These are phyloP conservation scores for Alternaria brassicae DNA, from an alignment of 2,329 filamentous ascomycete species.

Conservation along the genomic window DNA sequence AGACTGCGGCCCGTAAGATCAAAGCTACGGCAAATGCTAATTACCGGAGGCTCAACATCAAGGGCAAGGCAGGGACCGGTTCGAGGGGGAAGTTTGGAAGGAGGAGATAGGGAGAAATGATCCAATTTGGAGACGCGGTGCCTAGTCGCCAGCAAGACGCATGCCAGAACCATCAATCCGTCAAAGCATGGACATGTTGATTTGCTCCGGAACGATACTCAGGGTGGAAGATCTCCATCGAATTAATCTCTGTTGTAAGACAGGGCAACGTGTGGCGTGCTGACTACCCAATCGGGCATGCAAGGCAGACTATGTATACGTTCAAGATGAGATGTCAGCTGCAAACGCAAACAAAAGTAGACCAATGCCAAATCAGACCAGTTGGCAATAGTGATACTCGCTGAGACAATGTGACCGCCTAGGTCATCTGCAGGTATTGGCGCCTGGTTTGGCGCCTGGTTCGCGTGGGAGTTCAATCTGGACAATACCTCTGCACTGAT, in stretches of 20 bases:
- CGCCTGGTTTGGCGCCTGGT: constrained; percentile 27
- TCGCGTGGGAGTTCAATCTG: constrained; percentile 1
- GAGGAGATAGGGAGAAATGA: constrained; percentile 27
- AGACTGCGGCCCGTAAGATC: constrained; percentile 53
- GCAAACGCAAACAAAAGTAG: constrained; percentile 7
- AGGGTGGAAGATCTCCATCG: constrained; percentile 1
- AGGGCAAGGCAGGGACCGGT: constrained; percentile 53
- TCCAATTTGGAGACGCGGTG: not conserved
- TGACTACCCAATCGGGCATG: constrained; percentile 9
- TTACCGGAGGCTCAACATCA: constrained; percentile 59
- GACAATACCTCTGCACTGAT: not conserved
- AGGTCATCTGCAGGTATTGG: constrained; percentile 37
- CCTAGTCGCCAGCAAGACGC: not conserved
- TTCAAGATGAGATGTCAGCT: constrained; percentile 4
- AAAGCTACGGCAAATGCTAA: constrained; percentile 58
- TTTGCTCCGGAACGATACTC: not conserved
- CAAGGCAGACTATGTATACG: constrained; percentile 7
- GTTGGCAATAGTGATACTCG: constrained; percentile 19
- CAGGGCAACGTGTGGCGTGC: constrained; percentile 5
- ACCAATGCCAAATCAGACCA: constrained; percentile 1
- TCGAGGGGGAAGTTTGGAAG: constrained; percentile 52
- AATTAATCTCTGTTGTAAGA: constrained; percentile 10
- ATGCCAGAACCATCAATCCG: not conserved
- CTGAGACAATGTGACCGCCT: constrained; percentile 41
- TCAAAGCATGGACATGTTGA: not conserved